Evolutionary conservation across 2,329 filamentous ascomycete species (phyloP).

Genomic region (Fusarium irregulare): DNA sequence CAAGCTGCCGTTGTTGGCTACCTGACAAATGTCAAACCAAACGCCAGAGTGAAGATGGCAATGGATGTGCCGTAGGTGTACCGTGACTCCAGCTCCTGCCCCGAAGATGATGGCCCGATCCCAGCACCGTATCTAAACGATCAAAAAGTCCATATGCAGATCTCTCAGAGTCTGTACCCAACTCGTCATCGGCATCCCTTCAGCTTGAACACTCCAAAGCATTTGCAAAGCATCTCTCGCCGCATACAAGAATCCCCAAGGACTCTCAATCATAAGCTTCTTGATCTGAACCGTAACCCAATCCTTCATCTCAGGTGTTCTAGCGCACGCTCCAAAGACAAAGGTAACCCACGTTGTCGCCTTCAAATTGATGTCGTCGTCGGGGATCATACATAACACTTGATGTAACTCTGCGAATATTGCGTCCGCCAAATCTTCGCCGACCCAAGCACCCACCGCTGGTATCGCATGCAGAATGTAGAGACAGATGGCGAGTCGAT

Average conservation of each 20-base stretch:
- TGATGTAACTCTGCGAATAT: slow-evolving; percentile 60
- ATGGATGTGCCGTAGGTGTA: neutral
- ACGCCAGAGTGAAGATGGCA: neutral
- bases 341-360: slow-evolving; percentile 68
- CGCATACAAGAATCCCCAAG: slow-evolving; percentile 63
- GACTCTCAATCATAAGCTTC: slow-evolving; percentile 54
- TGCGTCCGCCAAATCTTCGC: slow-evolving; percentile 45
- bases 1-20: neutral
- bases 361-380: slow-evolving; percentile 65
- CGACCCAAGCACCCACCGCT: slow-evolving; percentile 41
- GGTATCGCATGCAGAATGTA: slow-evolving; percentile 58
- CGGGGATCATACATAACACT: slow-evolving; percentile 60
- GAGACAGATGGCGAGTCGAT: slow-evolving; percentile 58
- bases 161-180: slow-evolving; percentile 60
- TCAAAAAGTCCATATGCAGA: slow-evolving; percentile 56
- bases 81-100: too few relatives aligned
- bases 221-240: slow-evolving; percentile 58
- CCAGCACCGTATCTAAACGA: slow-evolving; percentile 46
- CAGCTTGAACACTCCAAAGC: slow-evolving; percentile 56
- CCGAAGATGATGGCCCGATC: neutral
- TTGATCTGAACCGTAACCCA: slow-evolving; percentile 62
- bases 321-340: slow-evolving; percentile 64
- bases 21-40: neutral
- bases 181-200: slow-evolving; percentile 46
- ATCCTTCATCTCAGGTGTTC: slow-evolving; percentile 54